Percentiles rank a stretch among this genome's conserved stretches.
phyloP scores from a whole-genome alignment of 192 early-diverging fungal species.

The Phlyctochytrium planicorne region DNA sequence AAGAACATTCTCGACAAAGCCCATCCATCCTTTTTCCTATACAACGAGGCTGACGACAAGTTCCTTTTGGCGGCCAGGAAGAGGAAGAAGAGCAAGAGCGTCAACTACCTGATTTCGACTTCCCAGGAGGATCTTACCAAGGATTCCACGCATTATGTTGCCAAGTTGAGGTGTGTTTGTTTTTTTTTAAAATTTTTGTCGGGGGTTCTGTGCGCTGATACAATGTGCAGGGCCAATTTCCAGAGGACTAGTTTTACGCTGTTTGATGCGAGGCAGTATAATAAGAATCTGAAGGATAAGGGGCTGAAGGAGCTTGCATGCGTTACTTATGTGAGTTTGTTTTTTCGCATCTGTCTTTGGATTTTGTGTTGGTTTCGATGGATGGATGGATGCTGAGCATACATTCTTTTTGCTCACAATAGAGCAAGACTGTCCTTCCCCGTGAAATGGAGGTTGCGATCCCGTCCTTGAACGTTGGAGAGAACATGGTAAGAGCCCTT shows the following conservation, averaged over 20 bases:
- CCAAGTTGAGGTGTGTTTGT: constrained; percentile 58
- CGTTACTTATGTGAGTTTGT: constrained; percentile 49
- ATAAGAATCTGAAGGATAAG: constrained; percentile 41
- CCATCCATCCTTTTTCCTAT: constrained; percentile 54
- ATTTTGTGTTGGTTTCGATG: constrained; percentile 6
- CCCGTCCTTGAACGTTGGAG: constrained; percentile 38
- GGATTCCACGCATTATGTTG: constrained; percentile 58
- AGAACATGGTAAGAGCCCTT: constrained; percentile 32
- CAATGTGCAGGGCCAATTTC: constrained; percentile 52
- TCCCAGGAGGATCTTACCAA: constrained; percentile 51
- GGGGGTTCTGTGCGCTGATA: neutral
- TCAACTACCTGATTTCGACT: constrained; percentile 59
- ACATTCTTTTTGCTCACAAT: constrained; percentile 4
- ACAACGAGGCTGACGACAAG: constrained; percentile 58
- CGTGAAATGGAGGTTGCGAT: constrained; percentile 58
- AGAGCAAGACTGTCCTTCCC: constrained; percentile 58
- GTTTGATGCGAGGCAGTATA: constrained; percentile 50
- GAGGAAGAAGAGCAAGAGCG: constrained; percentile 51
- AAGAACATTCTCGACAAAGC: constrained; percentile 51
- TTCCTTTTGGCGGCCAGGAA: constrained; percentile 58
- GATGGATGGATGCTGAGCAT: neutral
- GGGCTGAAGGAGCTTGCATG: constrained; percentile 52
- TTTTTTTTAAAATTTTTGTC: no score
- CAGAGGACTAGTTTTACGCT: constrained; percentile 58
- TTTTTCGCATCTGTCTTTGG: neutral